A percentile compares a stretch with the other conserved stretches of the same genome.
phyloP scores from a whole-genome alignment of 2,329 filamentous ascomycete genomes.

The Colletotrichum falcatum region DNA sequence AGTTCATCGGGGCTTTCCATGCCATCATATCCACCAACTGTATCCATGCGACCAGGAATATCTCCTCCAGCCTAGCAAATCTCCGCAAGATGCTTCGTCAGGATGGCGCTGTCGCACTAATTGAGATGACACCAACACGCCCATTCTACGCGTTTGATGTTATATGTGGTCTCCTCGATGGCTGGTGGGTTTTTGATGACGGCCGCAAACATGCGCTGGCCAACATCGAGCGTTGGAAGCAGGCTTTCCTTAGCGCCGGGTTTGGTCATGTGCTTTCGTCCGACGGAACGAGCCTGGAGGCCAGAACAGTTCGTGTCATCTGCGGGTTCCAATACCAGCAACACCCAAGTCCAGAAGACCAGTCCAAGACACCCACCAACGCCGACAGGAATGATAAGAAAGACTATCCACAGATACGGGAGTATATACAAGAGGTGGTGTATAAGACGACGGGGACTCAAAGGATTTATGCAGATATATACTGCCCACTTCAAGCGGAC shows the following conservation, averaged over 20 bases:
- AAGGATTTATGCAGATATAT: constrained; percentile 11
- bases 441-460: constrained; percentile 13
- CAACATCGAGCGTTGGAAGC: constrained; percentile 43
- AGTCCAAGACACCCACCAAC: too few species aligned
- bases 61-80: constrained; percentile 1
- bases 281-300: constrained; percentile 44
- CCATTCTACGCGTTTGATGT: constrained; percentile 48
- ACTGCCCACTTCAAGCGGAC: constrained; percentile 9
- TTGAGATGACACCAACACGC: constrained; percentile 46
- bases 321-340: constrained; percentile 9
- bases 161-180: constrained; percentile 51
- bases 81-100: constrained; percentile 45
- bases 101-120: constrained; percentile 47
- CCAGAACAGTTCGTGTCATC: constrained; percentile 25
- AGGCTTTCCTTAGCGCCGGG: constrained; percentile 40
- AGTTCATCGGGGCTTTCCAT: constrained; percentile 44
- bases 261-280: constrained; percentile 47
- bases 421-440: constrained; percentile 13
- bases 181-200: constrained; percentile 52
- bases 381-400: neutral
- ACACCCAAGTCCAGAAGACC: neutral
- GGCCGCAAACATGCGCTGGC: constrained; percentile 44
- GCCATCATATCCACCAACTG: constrained; percentile 52
- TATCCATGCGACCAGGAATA: constrained; percentile 46
- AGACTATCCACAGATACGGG: neutral